Evolutionary conservation across 345 rosid species (phyloP), one percentile per base, ranked within the genome.

Genomic region (Schrenkiella parvula): DNA sequence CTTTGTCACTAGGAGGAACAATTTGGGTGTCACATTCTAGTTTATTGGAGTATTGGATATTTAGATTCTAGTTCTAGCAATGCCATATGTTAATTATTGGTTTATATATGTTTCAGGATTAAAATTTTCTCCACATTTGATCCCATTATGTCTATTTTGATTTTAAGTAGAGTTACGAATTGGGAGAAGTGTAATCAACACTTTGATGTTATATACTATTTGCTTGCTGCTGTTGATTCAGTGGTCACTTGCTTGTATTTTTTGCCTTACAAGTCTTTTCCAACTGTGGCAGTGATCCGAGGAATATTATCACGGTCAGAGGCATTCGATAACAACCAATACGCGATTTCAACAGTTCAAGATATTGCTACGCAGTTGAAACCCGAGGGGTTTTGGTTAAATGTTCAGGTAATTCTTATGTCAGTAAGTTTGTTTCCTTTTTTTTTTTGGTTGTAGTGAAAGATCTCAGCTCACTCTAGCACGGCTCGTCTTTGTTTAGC

Each of bases 361-460:
- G 62, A 79, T 15, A 64, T 91, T 19, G 71, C 76, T 48, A 48
- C 6, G 6, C 75, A 77, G 46, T 1, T 86, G 5, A 75, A 72
- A 50, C 93, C 88, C 18, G 66, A 35, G 1, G 78, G 80, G 14
- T 70, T 83, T 51, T 93, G 97, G 98, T 78, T 91, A 84, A 91
- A 93, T 74, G 74, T 93, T 82, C 93, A 93, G 96, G 98, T 91
- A 78, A 64, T n/a, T 69, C 15, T 54, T 35, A 26, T 68, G 29
- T 64, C 63, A 29, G 59, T 41, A 34, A 53, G 19, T 48, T 64
- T 61, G 22, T 71, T 48, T 52, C 35, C 32, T 46, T 11, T 42
- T 37, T 42, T 25, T 57, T 62, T 11, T 25, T 19, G 13, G 51
- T 61, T 53, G 41, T 6, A 9, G 34, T 53, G 11, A 43, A 39